These are phyloP conservation scores for Trichoderma arundinaceum DNA, from an alignment of 2,329 filamentous ascomycete species.

Conservation along the genomic window DNA sequence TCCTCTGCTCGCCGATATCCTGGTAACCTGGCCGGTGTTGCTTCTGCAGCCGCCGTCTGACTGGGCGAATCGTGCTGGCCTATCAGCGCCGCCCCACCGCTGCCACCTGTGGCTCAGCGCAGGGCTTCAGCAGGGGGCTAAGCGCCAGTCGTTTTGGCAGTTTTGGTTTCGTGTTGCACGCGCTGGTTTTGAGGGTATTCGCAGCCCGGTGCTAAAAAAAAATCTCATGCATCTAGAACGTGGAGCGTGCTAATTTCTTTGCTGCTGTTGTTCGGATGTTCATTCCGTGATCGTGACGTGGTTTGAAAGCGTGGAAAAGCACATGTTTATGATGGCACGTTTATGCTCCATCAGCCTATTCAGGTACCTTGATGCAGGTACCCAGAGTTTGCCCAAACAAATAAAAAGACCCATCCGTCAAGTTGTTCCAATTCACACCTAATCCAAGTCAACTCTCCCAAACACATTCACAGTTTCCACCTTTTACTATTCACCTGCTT, in stretches of 20 bases:
- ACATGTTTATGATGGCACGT: background rate
- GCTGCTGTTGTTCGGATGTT: background rate
- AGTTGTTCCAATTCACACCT: background rate
- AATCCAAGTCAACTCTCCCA: background rate
- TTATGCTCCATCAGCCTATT: background rate
- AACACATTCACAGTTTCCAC: background rate
- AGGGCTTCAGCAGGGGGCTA: conserved; percentile 3
- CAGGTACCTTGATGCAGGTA: background rate
- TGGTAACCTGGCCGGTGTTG: background rate
- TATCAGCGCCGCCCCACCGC: conserved; percentile 37
- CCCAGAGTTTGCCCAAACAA: background rate
- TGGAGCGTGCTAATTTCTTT: no score
- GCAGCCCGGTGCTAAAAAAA: no score
- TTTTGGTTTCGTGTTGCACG: background rate
- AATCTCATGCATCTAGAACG: no score
- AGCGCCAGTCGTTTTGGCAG: conserved; percentile 11
- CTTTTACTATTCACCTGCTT: background rate
- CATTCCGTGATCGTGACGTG: background rate
- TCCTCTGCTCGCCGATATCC: no score
- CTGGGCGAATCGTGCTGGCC: conserved; percentile 35
- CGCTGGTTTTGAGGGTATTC: background rate
- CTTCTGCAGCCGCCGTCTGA: conserved; percentile 30
- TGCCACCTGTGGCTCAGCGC: conserved; percentile 26
- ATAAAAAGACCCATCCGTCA: background rate
- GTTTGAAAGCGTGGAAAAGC: no score